phyloP scores from a whole-genome alignment of 169 alveolate species.

The Plasmodium vivax region DNA sequence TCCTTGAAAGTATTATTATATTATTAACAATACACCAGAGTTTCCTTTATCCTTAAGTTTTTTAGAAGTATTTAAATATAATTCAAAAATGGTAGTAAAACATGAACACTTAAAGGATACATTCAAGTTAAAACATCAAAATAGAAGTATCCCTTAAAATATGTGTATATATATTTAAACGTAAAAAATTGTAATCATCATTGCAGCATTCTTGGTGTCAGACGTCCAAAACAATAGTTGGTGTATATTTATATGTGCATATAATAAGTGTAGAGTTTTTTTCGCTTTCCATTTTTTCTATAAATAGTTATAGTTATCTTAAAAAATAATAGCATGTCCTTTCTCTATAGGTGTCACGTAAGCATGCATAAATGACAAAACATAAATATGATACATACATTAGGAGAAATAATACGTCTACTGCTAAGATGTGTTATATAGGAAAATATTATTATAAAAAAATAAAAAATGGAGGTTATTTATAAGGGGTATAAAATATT shows the following conservation, averaged over 20 bases:
- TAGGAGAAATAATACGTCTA: not conserved
- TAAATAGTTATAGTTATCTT: not conserved
- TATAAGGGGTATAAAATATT: not conserved
- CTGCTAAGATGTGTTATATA: not conserved
- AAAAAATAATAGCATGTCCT: not conserved
- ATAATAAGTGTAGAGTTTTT: not conserved
- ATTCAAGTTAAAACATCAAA: not conserved
- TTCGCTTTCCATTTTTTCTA: not conserved
- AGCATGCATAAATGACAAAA: not conserved
- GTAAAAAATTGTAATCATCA: not conserved
- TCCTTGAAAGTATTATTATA: not conserved
- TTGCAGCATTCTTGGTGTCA: not conserved
- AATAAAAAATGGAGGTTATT: not conserved
- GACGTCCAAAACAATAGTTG: not conserved
- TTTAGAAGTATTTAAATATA: not conserved
- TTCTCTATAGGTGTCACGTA: not conserved
- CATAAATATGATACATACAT: not conserved
- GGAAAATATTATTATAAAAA: not conserved
- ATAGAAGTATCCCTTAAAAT: not conserved
- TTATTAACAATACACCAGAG: not conserved
- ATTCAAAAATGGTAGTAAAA: not conserved
- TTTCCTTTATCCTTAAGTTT: not conserved
- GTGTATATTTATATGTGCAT: not conserved
- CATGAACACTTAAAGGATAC: not conserved
- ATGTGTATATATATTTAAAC: not conserved